phyloP scores from a whole-genome alignment of 208 protist species.

The Trypanosoma conorhini region DNA sequence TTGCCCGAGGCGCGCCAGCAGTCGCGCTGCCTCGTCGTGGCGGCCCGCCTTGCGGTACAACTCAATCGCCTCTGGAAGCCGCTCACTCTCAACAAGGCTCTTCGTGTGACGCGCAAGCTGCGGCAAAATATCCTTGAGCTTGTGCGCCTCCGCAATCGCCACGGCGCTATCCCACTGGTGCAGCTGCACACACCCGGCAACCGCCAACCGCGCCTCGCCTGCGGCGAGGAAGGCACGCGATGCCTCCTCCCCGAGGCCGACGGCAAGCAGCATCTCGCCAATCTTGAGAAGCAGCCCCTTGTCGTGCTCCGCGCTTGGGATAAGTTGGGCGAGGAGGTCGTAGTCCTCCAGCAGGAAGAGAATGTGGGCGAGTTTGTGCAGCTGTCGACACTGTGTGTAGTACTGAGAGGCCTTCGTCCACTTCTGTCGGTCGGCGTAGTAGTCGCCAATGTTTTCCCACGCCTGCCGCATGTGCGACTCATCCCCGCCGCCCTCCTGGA shows the following conservation, averaged over 20 bases:
- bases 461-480: slow-evolving; percentile 89
- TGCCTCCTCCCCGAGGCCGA: slow-evolving; percentile 91
- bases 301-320: slow-evolving; percentile 87
- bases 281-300: slow-evolving; percentile 86
- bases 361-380: slow-evolving; percentile 85
- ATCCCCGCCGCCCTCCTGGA: slow-evolving; percentile 92
- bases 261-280: slow-evolving; percentile 89
- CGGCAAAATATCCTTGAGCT: slow-evolving; percentile 86
- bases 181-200: slow-evolving; percentile 94
- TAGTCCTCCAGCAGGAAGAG: slow-evolving; percentile 95
- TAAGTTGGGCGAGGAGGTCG: slow-evolving; percentile 85
- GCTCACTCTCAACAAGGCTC: slow-evolving; percentile 88
- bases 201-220: slow-evolving; percentile 85
- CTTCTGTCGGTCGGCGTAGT: slow-evolving; percentile 95
- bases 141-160: slow-evolving; percentile 90
- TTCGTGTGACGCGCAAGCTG: slow-evolving; percentile 90
- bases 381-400: slow-evolving; percentile 94
- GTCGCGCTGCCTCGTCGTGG: slow-evolving; percentile 92
- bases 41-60: slow-evolving; percentile 96
- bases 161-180: slow-evolving; percentile 94
- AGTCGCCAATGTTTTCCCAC: slow-evolving; percentile 95
- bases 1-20: slow-evolving; percentile 89
- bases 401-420: slow-evolving; percentile 95
- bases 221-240: slow-evolving; percentile 90
- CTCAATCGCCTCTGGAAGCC: slow-evolving; percentile 95